Percentiles rank a stretch among this genome's conserved stretches.
Evolutionary conservation across 495 filamentous ascomycete species (phyloP).

Genomic region (Beverwykella pulmonaria): DNA sequence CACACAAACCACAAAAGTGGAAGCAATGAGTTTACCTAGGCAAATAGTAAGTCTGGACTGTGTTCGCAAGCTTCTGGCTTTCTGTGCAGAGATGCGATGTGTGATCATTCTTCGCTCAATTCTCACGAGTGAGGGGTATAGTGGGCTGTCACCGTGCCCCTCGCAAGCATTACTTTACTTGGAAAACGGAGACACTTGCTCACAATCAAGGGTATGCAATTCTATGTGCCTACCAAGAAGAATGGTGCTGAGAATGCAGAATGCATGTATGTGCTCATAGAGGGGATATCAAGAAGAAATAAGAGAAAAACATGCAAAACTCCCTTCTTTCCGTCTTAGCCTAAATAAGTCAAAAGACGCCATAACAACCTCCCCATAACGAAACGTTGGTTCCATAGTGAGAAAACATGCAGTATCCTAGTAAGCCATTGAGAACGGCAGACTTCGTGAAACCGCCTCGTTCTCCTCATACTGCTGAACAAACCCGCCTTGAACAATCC

Average conservation of each 20-base stretch:
- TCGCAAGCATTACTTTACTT: not conserved
- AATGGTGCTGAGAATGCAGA: not conserved
- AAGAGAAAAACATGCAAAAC: not conserved
- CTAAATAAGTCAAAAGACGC: too few species aligned
- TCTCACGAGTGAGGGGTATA: not conserved
- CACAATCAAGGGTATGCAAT: not conserved
- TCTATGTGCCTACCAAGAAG: not conserved
- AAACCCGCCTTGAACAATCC: constrained; percentile 80
- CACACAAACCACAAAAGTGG: not conserved
- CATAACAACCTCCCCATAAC: not conserved
- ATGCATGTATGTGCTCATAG: constrained; percentile 6
- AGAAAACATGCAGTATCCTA: not conserved
- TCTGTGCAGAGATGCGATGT: not conserved
- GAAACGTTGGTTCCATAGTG: not conserved
- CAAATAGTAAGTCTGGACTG: not conserved
- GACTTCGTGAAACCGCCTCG: constrained; percentile 71
- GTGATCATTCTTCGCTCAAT: not conserved
- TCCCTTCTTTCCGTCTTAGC: too few species aligned
- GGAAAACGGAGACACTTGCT: not conserved
- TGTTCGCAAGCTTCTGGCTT: not conserved
- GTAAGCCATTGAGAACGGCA: constrained; percentile 53
- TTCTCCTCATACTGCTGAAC: constrained; percentile 80
- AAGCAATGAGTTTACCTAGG: not conserved
- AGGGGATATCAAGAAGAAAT: constrained; percentile 2
- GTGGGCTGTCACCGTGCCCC: not conserved